Conservation (phyloP, 2,329 filamentous ascomycete species). For the Ophiostoma quercus region DNA sequence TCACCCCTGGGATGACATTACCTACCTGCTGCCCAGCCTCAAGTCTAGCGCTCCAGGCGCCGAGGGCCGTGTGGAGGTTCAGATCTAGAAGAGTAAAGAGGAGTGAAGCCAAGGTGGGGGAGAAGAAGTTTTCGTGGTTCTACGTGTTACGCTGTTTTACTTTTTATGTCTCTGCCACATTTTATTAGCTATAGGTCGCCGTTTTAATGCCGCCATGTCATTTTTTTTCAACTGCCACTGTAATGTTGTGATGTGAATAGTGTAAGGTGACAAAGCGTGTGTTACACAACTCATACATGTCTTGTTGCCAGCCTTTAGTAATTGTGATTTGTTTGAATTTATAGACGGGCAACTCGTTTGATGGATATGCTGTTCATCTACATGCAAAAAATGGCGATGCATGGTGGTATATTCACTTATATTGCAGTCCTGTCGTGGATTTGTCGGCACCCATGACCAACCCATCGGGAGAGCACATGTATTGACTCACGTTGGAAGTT, state of each 20-base stretch:
- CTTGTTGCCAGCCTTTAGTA: too few species aligned
- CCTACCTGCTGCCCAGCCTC: constrained; percentile 82
- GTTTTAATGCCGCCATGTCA: constrained; percentile 10
- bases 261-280: too few species aligned
- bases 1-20: constrained; percentile 98
- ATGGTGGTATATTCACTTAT: too few species aligned
- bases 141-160: constrained; percentile 7
- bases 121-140: background rate
- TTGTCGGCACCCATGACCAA: too few species aligned
- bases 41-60: constrained; percentile 64
- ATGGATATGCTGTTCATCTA: too few species aligned
- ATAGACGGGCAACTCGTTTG: too few species aligned
- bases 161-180: background rate
- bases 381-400: too few species aligned
- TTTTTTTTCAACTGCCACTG: background rate
- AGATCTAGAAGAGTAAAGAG: constrained; percentile 52
- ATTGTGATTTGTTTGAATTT: too few species aligned
- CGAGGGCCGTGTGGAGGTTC: constrained; percentile 86
- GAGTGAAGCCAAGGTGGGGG: constrained; percentile 1
- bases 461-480: too few species aligned
- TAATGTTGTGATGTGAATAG: background rate
- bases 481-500: too few species aligned
- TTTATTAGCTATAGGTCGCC: background rate
- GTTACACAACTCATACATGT: too few species aligned
- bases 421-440: too few species aligned